Base-by-base conservation (phyloP, 2,329 filamentous ascomycete species). In the Colletotrichum sp. region DNA sequence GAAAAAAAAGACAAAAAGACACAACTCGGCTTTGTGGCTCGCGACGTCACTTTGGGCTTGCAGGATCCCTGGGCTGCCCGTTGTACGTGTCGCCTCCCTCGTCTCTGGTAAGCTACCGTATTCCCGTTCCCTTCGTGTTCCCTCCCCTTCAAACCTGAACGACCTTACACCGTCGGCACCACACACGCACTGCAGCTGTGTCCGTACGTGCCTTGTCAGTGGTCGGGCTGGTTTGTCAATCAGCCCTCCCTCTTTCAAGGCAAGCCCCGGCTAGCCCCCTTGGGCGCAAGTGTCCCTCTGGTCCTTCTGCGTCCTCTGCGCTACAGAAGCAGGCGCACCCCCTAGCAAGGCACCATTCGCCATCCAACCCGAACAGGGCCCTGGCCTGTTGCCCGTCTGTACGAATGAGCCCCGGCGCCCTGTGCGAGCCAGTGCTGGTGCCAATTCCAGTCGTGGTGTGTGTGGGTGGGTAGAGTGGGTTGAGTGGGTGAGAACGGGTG, bases 251-350 rank as follows among this genome's bases (percentile, higher is more conserved):
- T 75, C 73, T 56, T 73, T 75, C 48, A 68, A n/a, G 39, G 30
- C 73, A 67, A 73, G 73, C 64, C 69, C 39, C 48, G 58, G 34
- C 69, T 73, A 73, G 73, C 55, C 64, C 30, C 56, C 56, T 52
- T 75, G 16, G 73, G 73, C 36, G 32, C 73, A 75, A 75, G 73
- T 75, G 73, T 73, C 64, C 73, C 70, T 72, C 73, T 75, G 55
- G 73, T 75, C 67, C 73, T 32, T 65, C 64, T 62, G 5, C 39
- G 32, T 52, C 73, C 27, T 22, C 52, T 52, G 70, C 70, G 70
- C 73, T 68, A 73, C 70, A 68, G 70, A 67, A 73, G 64, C 70
- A 73, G 64, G 70, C 64, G 62, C 73, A 72, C 64, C 64, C 71
- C 73, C 70, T 75, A 73, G 70, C 70, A 75, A 73, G 73, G 70